Evolutionary conservation across 2,329 filamentous ascomycete genomes (phyloP), one percentile per base, ranked within the genome.

Genomic region (Aspergillus brasiliensis): DNA sequence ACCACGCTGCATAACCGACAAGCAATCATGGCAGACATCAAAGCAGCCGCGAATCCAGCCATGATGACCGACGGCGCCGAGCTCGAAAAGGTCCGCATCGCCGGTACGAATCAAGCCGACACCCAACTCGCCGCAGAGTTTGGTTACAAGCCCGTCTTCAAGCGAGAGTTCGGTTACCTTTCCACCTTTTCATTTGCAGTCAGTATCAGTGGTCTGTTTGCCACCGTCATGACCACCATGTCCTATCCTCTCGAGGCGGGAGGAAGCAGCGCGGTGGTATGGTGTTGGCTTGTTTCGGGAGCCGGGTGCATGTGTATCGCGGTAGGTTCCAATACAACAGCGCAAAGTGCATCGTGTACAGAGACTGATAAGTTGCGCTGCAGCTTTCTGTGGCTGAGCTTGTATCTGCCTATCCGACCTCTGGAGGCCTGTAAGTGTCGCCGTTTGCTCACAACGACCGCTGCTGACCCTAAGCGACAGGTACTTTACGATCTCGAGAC

Each of bases 151-250:
- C 52, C 52, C 23, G 52, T 55, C 10, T 46, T 55, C 38, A 55
- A 55, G 52, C n/a, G 52, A 28, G 52, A 55, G 25, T 55, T 55
- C 40, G 52, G 52, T 3, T 55, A 46, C 7, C 34, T 55, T 4
- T 55, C 52, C 5, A 55, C 52, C 11, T 55, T 55, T 21, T 55
- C 52, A n/a, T 55, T 55, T n/a, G 52, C 52, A 6, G 52, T 55
- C 38, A 55, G 52, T 46, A 55, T 55, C 38, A 44, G 38, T 15
- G 52, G 52, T 13, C 11, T 55, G n/a, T 55, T 55, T 2, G 25
- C 52, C 10, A 55, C 52, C 8, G 37, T 55, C 17, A 55, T 55
- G 52, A 55, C 52, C 25, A 55, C 52, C n/a, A 44, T 55, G 52
- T 31, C 42, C 2, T 55, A 55, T 31, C 52, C 52, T 27, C 34